A percentile compares a stretch with the other conserved stretches of the same genome.
phyloP scores from a whole-genome alignment of 495 filamentous ascomycete species.

The Lasiosphaeria hispida region DNA sequence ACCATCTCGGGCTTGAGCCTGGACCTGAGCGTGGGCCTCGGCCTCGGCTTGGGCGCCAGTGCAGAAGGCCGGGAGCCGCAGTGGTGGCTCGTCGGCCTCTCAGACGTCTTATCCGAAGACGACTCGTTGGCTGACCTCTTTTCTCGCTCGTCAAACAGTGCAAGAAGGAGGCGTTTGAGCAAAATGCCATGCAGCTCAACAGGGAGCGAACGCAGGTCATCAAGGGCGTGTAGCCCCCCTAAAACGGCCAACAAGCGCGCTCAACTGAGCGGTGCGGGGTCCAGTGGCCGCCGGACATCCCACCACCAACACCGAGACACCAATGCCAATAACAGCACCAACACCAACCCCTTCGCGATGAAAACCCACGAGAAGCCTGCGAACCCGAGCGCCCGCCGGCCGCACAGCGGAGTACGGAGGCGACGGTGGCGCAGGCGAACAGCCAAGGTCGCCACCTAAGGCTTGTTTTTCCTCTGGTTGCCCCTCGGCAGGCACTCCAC shows the following conservation, averaged over 20 bases:
- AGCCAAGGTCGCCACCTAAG: background rate
- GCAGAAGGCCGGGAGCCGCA: conserved; percentile 8
- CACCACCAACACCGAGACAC: too few relatives aligned
- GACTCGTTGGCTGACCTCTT: conserved; percentile 32
- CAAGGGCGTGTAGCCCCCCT: conserved; percentile 43
- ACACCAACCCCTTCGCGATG: background rate
- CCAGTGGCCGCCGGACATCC: too few relatives aligned
- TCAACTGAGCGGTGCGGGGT: too few relatives aligned
- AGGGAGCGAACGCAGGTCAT: conserved; percentile 73
- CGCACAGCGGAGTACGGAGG: conserved; percentile 1
- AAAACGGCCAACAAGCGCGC: background rate
- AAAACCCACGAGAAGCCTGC: background rate
- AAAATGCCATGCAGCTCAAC: conserved; percentile 88
- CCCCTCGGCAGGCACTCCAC: background rate
- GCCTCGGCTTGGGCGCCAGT: background rate
- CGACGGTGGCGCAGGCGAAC: conserved; percentile 10
- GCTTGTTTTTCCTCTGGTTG: background rate
- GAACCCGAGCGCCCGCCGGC: background rate
- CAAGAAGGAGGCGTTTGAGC: conserved; percentile 91
- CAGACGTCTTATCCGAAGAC: conserved; percentile 35
- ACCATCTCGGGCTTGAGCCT: background rate
- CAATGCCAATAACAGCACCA: too few relatives aligned
- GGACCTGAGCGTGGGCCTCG: background rate
- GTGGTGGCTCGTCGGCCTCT: conserved; percentile 53
- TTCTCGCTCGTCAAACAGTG: conserved; percentile 49